Percentiles rank a stretch among this genome's conserved stretches.
These are phyloP conservation scores for Ceraceosorus bombacis DNA, from an alignment of 1,284 basidiomycete species.

Conservation along the genomic window DNA sequence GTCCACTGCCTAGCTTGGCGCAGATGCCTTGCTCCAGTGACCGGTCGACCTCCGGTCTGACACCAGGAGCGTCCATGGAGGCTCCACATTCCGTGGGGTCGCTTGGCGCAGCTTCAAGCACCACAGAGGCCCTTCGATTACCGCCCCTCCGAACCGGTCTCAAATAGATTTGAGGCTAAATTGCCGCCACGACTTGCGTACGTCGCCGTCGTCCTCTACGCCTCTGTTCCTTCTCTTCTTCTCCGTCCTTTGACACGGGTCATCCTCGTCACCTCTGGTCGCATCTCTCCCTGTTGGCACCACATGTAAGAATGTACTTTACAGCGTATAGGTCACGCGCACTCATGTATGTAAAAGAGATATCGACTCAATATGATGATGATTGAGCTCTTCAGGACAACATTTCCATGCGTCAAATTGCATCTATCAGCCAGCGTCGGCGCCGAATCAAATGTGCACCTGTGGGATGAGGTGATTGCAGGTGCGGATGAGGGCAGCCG, in stretches of 20 bases:
- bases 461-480: too few relatives aligned
- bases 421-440: too few relatives aligned
- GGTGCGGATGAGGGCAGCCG: too few relatives aligned
- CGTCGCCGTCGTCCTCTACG: background rate
- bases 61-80: background rate
- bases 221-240: background rate
- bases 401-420: too few relatives aligned
- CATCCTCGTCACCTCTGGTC: background rate
- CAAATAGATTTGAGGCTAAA: background rate
- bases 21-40: background rate
- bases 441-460: too few relatives aligned
- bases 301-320: too few relatives aligned
- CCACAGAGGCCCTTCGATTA: background rate
- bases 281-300: background rate
- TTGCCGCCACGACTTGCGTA: background rate
- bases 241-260: background rate
- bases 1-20: background rate
- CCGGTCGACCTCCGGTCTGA: background rate
- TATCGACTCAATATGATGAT: too few relatives aligned
- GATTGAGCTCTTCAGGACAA: too few relatives aligned
- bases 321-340: too few relatives aligned
- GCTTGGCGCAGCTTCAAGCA: background rate
- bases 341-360: too few relatives aligned
- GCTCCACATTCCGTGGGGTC: too few relatives aligned
- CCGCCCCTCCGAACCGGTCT: background rate